These are phyloP conservation scores for Ophiocordyceps sinensis DNA, from an alignment of 2,329 filamentous ascomycete species.

Conservation along the genomic window DNA sequence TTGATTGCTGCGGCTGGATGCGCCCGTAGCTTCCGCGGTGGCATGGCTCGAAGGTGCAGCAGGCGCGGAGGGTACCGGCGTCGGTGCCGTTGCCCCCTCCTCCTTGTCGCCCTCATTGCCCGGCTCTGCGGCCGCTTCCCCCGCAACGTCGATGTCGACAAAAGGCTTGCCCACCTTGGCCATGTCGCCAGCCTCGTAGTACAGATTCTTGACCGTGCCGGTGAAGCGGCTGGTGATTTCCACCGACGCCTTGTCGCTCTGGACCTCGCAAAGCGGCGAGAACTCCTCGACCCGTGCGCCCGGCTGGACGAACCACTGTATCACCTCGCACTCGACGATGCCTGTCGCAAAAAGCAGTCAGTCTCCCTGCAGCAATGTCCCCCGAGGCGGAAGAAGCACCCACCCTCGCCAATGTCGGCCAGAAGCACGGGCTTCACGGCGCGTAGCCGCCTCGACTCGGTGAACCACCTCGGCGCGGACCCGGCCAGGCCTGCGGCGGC, in stretches of 20 bases:
- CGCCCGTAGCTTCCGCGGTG: neutral
- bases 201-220: conserved; percentile 87
- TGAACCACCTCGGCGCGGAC: conserved; percentile 29
- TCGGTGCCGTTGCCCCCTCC: conserved; percentile 8
- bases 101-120: conserved; percentile 17
- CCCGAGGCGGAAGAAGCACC: conserved; percentile 6
- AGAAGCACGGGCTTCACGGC: conserved; percentile 67
- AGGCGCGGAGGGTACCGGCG: neutral
- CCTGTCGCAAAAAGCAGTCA: conserved; percentile 34
- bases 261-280: conserved; percentile 93
- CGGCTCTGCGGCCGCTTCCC: conserved; percentile 41
- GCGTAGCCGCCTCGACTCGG: conserved; percentile 31
- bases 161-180: conserved; percentile 89
- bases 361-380: neutral
- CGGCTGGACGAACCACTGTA: conserved; percentile 98
- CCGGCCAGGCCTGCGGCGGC: conserved; percentile 11
- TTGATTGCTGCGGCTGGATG: neutral
- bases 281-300: conserved; percentile 95
- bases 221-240: conserved; percentile 94
- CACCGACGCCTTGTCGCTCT: conserved; percentile 85
- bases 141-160: conserved; percentile 87
- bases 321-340: conserved; percentile 96
- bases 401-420: conserved; percentile 78
- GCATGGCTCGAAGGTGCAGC: neutral
- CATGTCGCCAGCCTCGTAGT: conserved; percentile 94